phyloP scores from a whole-genome alignment of 208 protist genomes.

The Trypanosoma cruzi region DNA sequence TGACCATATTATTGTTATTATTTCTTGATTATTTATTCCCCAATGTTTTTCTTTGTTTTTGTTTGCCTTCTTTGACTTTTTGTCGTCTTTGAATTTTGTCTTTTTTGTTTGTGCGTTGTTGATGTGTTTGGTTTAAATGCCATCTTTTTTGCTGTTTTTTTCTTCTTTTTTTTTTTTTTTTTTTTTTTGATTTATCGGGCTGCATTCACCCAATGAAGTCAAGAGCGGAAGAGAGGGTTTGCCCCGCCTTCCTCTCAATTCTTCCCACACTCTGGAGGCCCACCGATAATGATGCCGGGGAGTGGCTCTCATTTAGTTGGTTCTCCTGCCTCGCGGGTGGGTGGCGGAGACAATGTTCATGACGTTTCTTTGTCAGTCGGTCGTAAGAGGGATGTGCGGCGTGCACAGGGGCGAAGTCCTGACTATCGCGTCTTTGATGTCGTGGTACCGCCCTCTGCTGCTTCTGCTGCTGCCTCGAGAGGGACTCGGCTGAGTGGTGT shows the following conservation, averaged over 20 bases:
- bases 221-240: neutral
- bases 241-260: too few relatives aligned
- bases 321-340: neutral
- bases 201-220: neutral
- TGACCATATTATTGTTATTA: too few relatives aligned
- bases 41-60: too few relatives aligned
- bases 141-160: conserved; percentile 8
- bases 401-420: neutral
- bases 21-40: too few relatives aligned
- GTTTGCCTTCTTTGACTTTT: too few relatives aligned
- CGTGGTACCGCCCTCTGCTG: neutral
- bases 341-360: neutral
- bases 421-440: conserved; percentile 12
- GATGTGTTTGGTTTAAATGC: conserved; percentile 20
- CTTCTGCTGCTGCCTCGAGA: neutral
- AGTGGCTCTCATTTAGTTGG: conserved; percentile 5
- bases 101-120: too few relatives aligned
- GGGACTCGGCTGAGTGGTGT: neutral
- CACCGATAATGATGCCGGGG: conserved; percentile 19
- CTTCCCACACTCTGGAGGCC: too few relatives aligned
- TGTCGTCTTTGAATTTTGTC: conserved; percentile 12
- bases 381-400: neutral
- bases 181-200: conserved; percentile 25
- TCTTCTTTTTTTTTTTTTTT: conserved; percentile 21
- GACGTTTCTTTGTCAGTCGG: neutral